Base-by-base conservation (phyloP, 106 monocot species). In the Posidonia australis region DNA sequence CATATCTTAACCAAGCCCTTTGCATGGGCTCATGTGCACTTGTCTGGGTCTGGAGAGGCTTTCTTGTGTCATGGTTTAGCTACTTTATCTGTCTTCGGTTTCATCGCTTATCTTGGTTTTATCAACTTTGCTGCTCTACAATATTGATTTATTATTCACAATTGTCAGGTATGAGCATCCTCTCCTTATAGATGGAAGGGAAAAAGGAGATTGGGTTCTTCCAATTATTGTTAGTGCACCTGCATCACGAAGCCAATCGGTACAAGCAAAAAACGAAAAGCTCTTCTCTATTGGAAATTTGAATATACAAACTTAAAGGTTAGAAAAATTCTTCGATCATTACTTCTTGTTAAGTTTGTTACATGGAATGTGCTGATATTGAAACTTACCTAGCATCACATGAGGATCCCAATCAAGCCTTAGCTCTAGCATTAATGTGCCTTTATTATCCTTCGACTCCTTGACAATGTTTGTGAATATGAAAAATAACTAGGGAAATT, bases 171-270 rank as follows among this genome's bases (percentile, higher is more conserved):
- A 85, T 77, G 90, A 84, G 46, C 96, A 96, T 78, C 96, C 96
- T 65, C 80, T 96, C 20, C 87, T 96, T 46, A 55, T 90, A 27
- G 84, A 84, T 48, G 67, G 70, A 28, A 86, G 90, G 60, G 96
- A 96, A 56, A 96, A 84, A 56, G 96, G 96, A 9, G 96, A 96
- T 12, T 96, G 96, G 96, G 77, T 87, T 67, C 87, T 90, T 77
- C 96, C 96, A 52, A 82, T 96, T 24, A 85, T 78, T 46, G 90
- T 96, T 51, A 82, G 72, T 77, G 86, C 87, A 67, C 96, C 90
- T 65, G 80, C 87, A 21, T 67, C 75, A 42, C 79, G 90, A 13
- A 65, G 65, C 52, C 84, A 78, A 55, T 44, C 82, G 46, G 70
- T 51, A 18, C 62, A 78, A 60, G 19, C 72, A 21, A 90, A 70